Base-by-base conservation (phyloP, 225 moss, liverwort and hornwort species). In the Pseudisothecium myosuroides region DNA sequence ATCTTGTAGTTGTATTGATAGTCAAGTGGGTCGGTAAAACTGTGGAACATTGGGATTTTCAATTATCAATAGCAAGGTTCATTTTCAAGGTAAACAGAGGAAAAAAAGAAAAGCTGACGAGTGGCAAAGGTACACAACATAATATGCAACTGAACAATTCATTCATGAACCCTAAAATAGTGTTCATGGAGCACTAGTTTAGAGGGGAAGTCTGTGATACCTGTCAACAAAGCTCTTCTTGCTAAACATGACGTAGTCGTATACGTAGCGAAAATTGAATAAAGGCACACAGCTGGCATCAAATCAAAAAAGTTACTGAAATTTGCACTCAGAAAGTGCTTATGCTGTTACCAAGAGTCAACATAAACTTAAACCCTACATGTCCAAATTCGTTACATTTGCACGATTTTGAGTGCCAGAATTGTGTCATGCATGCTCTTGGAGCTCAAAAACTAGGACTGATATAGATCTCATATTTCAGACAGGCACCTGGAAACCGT, bases 191-290 rank as follows among this genome's bases (percentile, higher is more conserved):
- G 47, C 49, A 32, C 60, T 74, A 12, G 9, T 36, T 36, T 21
- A 65, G 58, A 74, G 54, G 21, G 22, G 75, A 59, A 72, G 39
- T 73, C 8, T 55, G 32, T 83, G 26, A 80, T 71, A 99, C 99
- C 99, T 99, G 95, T 99, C 99, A 81, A 99, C 94, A 76, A 97
- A 97, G 88, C 99, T 99, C 94, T 95, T 99, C 60, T 93, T 92
- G 89, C 97, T 96, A 41, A 94, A 91, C 97, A 97, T 94, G 87
- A 95, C 91, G 87, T 97, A 99, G 76, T 97, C 93, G 63, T 96
- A 96, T 86, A 96, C 84, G 87, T 93, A 99, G 76, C 93, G 94
- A 85, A 99, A 99, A 69, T 89, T 96, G 91, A 96, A 96, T 50
- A 99, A 39, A 20, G 97, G 97, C 62, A 93, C 94, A 89, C 99